Evolutionary conservation across 768 basidiomycete genomes (phyloP), one percentile per base, ranked within the genome.

Genomic region (Phylloporus sp.): DNA sequence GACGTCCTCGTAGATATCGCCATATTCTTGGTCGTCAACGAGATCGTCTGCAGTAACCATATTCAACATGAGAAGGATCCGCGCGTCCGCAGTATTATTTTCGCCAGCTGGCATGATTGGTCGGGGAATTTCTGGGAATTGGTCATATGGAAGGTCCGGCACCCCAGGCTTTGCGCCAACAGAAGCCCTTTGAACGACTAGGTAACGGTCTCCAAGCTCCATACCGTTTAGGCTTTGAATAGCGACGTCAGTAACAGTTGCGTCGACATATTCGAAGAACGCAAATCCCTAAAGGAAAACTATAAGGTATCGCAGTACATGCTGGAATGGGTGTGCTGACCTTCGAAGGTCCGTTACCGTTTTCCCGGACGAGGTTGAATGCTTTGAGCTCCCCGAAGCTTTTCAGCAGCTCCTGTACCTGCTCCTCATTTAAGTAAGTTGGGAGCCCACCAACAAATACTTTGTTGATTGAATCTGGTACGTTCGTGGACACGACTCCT

Each of bases 41-140:
- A 99, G 78, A 60, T 99, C 96, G 36, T 99, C 96, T 1, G 89
- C 65, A 0, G 88, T 89, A 54, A 99, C 92, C 96, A 99, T 99
- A 77, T 98, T 99, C 60, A 99, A 71, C 86, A 99, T 88, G 64
- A 98, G 85, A 58, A 99, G 78, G 61, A 96, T 93, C 29, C 90
- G 82, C 22, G 90, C 79, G 44, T 85, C 79, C 10, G 68, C 56
- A 29, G 68, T 71, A 44, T 75, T 73, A 42, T 70, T 71, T 60
- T 88, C 86, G 44, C 84, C 84, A 8, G 87, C 87, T 46, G 90
- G 90, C 80, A 92, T 82, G 63, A 91, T 90, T 11, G 90, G 90
- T 33, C 85, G 79, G 37, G 90, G 90, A 34, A 91, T 85, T 64
- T 86, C 86, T 28, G 86, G 83, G 73, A 84, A 87, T 55, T 81